A percentile compares a stretch with the other conserved stretches of the same genome.
phyloP scores from a whole-genome alignment of 305 asterid genomes.

The Rubia balearica region DNA sequence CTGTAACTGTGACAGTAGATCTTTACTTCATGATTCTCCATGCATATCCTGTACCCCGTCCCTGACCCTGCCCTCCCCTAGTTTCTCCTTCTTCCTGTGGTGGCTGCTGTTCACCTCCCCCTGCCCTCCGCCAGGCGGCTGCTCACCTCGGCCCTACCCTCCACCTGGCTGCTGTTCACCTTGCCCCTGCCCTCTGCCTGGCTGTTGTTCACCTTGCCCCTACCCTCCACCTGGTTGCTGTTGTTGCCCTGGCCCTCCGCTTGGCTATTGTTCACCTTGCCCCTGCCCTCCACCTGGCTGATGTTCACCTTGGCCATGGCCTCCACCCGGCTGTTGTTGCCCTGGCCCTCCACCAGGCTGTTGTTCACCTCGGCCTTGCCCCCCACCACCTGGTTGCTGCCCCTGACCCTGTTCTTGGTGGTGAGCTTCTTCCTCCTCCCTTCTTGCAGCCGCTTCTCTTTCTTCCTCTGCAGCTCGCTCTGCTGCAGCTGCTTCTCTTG shows the following conservation, averaged over 20 bases:
- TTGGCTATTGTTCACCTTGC: neutral
- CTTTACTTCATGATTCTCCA: constrained; percentile 14
- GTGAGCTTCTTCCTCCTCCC: constrained; percentile 11
- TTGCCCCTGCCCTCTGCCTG: constrained; percentile 8
- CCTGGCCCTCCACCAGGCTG: constrained; percentile 12
- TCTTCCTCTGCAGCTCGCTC: constrained; percentile 1
- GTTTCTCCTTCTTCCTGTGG: neutral
- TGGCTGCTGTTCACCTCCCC: neutral
- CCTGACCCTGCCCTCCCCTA: constrained; percentile 7
- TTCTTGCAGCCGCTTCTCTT: constrained; percentile 11
- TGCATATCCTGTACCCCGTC: constrained; percentile 9
- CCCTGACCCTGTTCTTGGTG: constrained; percentile 7
- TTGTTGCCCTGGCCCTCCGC: constrained; percentile 1
- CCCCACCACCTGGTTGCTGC: neutral
- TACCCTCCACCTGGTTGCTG: constrained; percentile 6
- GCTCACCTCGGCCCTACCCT: constrained; percentile 6
- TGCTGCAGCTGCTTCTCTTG: constrained; percentile 12
- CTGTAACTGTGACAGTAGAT: constrained; percentile 1
- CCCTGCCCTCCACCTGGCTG: neutral
- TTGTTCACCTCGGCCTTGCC: neutral
- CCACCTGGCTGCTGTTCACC: neutral
- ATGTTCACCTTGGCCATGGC: neutral
- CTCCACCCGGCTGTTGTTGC: neutral
- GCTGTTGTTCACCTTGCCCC: constrained; percentile 16
- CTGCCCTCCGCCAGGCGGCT: neutral